Percentiles rank a stretch among this genome's conserved stretches.
Evolutionary conservation across 1,139 yeast species (phyloP).

Genomic region (Protomyces gravidus): DNA sequence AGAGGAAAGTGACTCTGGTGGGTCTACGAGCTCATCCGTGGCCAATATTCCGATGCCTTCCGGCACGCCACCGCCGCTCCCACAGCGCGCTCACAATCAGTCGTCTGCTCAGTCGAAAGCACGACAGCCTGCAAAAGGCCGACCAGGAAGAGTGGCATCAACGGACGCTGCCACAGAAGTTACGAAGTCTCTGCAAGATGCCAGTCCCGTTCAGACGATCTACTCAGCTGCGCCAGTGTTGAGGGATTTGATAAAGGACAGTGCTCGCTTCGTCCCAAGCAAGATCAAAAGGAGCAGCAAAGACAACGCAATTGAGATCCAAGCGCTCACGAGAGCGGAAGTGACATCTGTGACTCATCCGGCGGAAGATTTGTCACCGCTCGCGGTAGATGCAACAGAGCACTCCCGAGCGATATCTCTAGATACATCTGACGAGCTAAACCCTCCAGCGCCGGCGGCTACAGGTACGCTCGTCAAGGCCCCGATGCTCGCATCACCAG

Average conservation of each 20-base stretch:
- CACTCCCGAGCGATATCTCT: too few species aligned
- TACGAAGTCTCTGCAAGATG: background rate
- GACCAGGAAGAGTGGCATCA: background rate
- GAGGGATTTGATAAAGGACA: slow-evolving; percentile 27
- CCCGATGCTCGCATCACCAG: too few species aligned
- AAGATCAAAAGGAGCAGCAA: background rate
- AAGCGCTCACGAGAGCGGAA: too few species aligned
- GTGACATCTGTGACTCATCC: too few species aligned
- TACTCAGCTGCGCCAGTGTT: slow-evolving; percentile 30
- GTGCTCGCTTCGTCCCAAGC: slow-evolving; percentile 23
- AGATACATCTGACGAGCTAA: too few species aligned
- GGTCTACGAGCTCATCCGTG: slow-evolving; percentile 24
- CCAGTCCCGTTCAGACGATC: background rate
- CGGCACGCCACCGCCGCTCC: slow-evolving; percentile 18
- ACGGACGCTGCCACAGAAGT: background rate
- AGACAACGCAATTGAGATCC: background rate
- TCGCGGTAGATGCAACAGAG: too few species aligned
- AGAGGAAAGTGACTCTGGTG: slow-evolving; percentile 8
- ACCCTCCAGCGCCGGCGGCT: too few species aligned
- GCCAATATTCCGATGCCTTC: slow-evolving; percentile 29
- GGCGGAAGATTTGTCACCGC: too few species aligned
- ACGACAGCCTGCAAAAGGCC: too few species aligned
- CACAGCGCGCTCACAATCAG: background rate
- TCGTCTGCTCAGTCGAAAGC: too few species aligned
- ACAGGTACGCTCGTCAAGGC: too few species aligned